These are phyloP conservation scores for Dorcoceras hygrometricum DNA, from an alignment of 257 asterid genomes.

Conservation along the genomic window DNA sequence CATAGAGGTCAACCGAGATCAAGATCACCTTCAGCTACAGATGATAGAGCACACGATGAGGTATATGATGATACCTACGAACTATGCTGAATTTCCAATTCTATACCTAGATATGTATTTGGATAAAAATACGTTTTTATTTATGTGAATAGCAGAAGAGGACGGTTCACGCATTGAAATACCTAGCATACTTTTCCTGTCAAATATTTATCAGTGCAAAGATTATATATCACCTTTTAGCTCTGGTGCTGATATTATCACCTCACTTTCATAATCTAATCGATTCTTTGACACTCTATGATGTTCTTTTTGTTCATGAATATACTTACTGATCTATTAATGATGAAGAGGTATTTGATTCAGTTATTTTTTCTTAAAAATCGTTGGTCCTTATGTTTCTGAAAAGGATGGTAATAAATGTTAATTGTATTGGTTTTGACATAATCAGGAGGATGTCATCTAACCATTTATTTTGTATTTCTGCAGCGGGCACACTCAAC, in stretches of 20 bases:
- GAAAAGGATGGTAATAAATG: conserved; percentile 15
- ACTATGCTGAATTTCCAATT: conserved; percentile 27
- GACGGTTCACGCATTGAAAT: not conserved
- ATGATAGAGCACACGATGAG: conserved; percentile 66
- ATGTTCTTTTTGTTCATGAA: not conserved
- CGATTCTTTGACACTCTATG: not conserved
- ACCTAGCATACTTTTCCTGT: not conserved
- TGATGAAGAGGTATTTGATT: conserved; percentile 4
- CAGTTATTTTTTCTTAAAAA: not conserved
- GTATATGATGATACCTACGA: conserved; percentile 81
- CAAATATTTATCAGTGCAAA: not conserved
- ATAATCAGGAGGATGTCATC: conserved; percentile 12
- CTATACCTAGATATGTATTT: conserved; percentile 7
- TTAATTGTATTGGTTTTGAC: conserved; percentile 8
- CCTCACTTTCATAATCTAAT: not conserved
- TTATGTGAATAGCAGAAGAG: conserved; percentile 1
- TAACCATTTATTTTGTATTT: conserved; percentile 31
- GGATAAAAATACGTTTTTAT: conserved; percentile 5
- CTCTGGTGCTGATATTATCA: not conserved
- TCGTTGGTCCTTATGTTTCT: not conserved
- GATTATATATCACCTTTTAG: not conserved
- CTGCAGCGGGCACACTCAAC: conserved; percentile 60
- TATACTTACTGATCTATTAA: not conserved
- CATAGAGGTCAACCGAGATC: conserved; percentile 65
- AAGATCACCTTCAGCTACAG: conserved; percentile 58